phyloP scores from a whole-genome alignment of 2,329 filamentous ascomycete genomes.

The Phialophora verrucosa region DNA sequence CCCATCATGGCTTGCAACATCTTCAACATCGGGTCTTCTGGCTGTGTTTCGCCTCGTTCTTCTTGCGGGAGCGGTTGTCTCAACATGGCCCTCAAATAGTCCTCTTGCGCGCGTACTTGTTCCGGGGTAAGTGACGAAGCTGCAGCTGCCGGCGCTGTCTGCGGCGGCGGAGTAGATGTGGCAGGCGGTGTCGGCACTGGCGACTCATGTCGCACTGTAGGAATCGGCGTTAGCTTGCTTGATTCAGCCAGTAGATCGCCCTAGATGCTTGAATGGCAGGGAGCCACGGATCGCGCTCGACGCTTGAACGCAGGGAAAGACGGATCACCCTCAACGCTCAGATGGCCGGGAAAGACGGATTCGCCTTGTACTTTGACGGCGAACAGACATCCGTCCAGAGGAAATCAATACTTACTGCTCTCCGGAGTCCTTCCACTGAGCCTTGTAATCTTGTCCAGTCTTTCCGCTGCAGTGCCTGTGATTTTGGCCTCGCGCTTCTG shows the following conservation, averaged over 20 bases:
- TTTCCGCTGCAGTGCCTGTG: constrained; percentile 61
- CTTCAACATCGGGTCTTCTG: constrained; percentile 59
- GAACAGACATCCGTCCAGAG: background rate
- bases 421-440: constrained; percentile 60
- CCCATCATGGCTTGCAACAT: constrained; percentile 61
- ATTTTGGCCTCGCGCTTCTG: constrained; percentile 70
- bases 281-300: too few species aligned
- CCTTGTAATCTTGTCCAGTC: constrained; percentile 67
- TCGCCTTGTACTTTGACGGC: background rate
- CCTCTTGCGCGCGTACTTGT: constrained; percentile 49
- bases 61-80: constrained; percentile 38
- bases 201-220: constrained; percentile 40
- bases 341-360: background rate
- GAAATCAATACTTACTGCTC: constrained; percentile 41
- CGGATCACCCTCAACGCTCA: background rate
- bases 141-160: constrained; percentile 29
- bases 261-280: background rate
- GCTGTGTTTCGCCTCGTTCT: constrained; percentile 45
- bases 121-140: constrained; percentile 38
- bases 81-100: constrained; percentile 43
- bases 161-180: constrained; percentile 39
- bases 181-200: constrained; percentile 42
- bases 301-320: background rate
- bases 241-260: background rate
- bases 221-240: constrained; percentile 18